These are phyloP conservation scores for Cupressus sempervirens DNA, from an alignment of 75 land plant species.

Conservation along the genomic window DNA sequence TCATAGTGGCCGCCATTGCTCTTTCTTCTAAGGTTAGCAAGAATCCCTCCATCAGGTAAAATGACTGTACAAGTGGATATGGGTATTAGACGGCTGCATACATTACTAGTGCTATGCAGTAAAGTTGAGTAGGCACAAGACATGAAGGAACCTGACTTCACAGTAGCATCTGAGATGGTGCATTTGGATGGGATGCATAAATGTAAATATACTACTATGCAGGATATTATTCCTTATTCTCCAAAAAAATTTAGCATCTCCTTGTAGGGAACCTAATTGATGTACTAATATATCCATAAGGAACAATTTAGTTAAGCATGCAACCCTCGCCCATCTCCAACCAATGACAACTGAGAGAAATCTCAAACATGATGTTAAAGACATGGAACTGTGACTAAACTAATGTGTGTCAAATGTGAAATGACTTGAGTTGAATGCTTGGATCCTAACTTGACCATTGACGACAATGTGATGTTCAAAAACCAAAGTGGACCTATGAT, in stretches of 20 bases:
- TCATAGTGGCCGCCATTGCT: neutral
- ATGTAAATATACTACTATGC: constrained; percentile 6
- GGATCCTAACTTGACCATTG: too few relatives aligned
- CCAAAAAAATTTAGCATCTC: constrained; percentile 5
- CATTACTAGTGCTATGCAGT: constrained; percentile 9
- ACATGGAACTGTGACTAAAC: too few relatives aligned
- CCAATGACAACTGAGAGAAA: constrained; percentile 11
- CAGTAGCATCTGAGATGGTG: constrained; percentile 11
- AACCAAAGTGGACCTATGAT: too few relatives aligned
- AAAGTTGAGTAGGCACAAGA: constrained; percentile 10
- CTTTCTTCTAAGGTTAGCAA: neutral
- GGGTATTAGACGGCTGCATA: constrained; percentile 8
- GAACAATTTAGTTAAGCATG: constrained; percentile 8
- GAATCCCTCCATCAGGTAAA: too few relatives aligned
- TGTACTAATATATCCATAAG: constrained; percentile 1
- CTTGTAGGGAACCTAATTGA: constrained; percentile 8
- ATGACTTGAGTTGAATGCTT: too few relatives aligned
- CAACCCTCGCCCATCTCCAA: constrained; percentile 5
- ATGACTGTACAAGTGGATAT: constrained; percentile 9
- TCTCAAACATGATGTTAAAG: too few relatives aligned
- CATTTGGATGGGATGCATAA: constrained; percentile 7
- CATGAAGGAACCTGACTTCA: neutral
- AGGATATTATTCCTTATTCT: constrained; percentile 11
- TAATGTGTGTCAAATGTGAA: too few relatives aligned
- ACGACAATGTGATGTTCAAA: too few relatives aligned